Conservation (phyloP, 2,329 filamentous ascomycete species). For the Pyricularia sp. region DNA sequence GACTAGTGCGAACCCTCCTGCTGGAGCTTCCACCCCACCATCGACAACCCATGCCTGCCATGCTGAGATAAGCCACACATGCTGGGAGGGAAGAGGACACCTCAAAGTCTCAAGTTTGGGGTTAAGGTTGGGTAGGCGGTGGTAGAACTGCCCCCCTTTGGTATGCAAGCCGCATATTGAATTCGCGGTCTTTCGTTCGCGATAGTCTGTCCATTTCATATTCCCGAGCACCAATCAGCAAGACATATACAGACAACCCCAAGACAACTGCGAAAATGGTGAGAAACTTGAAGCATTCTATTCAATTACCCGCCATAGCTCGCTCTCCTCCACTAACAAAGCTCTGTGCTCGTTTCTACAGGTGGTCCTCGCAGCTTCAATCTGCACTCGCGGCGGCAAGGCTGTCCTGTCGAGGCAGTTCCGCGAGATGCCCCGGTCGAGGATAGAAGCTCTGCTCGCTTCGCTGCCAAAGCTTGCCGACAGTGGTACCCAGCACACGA, state of each 20-base stretch:
- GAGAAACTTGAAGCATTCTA: neutral
- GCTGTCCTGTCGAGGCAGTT: slow-evolving; percentile 97
- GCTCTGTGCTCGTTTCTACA: slow-evolving; percentile 24
- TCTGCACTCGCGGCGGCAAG: slow-evolving; percentile 97
- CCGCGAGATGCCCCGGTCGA: slow-evolving; percentile 91
- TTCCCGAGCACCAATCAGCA: neutral
- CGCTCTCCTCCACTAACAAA: neutral
- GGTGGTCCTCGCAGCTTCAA: slow-evolving; percentile 98
- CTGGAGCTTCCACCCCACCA: slow-evolving; percentile 1
- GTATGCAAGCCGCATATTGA: slow-evolving; percentile 6
- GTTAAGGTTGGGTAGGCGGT: neutral
- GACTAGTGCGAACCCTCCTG: neutral
- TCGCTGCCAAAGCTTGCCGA: slow-evolving; percentile 97
- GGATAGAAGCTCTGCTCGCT: slow-evolving; percentile 91
- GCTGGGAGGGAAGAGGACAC: neutral
- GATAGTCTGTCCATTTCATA: slow-evolving; percentile 6
- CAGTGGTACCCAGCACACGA: slow-evolving; percentile 93
- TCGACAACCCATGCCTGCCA: neutral
- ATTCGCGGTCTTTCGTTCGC: slow-evolving; percentile 1
- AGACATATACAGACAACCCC: neutral
- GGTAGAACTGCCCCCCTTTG: slow-evolving; percentile 4
- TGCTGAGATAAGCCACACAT: slow-evolving; percentile 1
- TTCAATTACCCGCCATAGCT: neutral
- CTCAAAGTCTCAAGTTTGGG: neutral
- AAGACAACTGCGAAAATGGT: slow-evolving; percentile 2